Conservation (phyloP, 352 stramenopile species). For the Phytophthora parvispora region DNA sequence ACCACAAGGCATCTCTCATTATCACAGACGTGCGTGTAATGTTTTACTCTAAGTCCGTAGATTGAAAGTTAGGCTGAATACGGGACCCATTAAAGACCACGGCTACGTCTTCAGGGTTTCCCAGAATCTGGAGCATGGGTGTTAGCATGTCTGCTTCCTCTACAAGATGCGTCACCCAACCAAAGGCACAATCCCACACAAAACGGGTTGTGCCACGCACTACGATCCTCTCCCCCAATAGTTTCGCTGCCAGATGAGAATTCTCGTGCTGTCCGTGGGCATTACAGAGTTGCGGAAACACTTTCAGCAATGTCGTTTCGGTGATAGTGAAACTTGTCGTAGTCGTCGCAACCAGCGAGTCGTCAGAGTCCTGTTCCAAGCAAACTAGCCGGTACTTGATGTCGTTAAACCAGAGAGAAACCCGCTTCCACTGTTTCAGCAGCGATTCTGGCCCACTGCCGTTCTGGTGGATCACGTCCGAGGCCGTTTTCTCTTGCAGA, state of each 20-base stretch:
- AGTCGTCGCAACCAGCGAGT: background rate
- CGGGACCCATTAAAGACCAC: background rate
- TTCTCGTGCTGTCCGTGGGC: background rate
- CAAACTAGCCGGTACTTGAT: background rate
- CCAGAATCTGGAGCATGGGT: background rate
- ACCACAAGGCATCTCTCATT: too few relatives aligned
- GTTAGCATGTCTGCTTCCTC: slow-evolving; percentile 1
- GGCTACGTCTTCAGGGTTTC: background rate
- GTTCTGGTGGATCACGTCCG: background rate
- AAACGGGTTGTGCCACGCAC: background rate
- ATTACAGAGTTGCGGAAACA: slow-evolving; percentile 1
- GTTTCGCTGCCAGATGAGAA: background rate
- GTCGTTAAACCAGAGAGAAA: background rate
- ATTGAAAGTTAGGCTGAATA: background rate
- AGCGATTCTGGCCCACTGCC: slow-evolving; percentile 1
- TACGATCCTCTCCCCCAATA: background rate
- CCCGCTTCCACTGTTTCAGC: background rate
- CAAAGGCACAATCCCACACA: slow-evolving; percentile 3
- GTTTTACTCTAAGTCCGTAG: too few relatives aligned
- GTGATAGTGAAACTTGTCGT: slow-evolving; percentile 6
- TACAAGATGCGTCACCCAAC: background rate
- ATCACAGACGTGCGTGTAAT: too few relatives aligned
- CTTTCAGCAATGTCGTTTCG: background rate
- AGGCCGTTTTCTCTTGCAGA: slow-evolving; percentile 5
- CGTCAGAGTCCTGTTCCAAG: background rate